Evolutionary conservation across 2,329 filamentous ascomycete species (phyloP), one percentile per base, ranked within the genome.

Genomic region (Exophiala aquamarina): DNA sequence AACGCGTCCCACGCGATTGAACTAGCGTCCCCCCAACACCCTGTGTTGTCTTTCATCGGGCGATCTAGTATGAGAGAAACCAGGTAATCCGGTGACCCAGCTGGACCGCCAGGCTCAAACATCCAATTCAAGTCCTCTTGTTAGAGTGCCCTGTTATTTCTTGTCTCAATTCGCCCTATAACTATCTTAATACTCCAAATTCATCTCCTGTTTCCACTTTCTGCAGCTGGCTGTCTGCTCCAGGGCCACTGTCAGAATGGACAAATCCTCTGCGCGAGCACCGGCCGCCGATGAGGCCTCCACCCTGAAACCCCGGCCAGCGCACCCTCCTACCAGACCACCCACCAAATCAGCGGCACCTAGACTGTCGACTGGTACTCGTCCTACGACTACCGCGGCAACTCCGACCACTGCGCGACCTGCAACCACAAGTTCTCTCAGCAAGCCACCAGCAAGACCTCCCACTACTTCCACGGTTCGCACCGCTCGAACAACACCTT

Each of bases 391-490:
- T 4, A 51, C 63, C 6, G 55, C 62, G 3, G 44, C 66, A n/a
- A 54, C 47, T 13, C 42, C 61, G 7, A 50, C 52, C 59, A 52
- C 63, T n/a, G 54, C 59, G 9, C 59, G 61, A 17, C 49, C 65
- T 3, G 59, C 64, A 20, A 62, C 58, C 26, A 65, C 64, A 42
- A 66, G 63, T 52, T 69, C 69, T 1, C 53, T 74, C 44, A 73
- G 61, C 58, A 72, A 70, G 49, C 71, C 71, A 14, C 70, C 71
- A 6, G 70, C 70, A 13, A 68, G 71, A 18, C 69, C 70, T 2
- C 54, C 65, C 2, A 55, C 50, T 13, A 44, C 50, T 15, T 50
- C 55, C 7, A 56, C 60, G 13, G 64, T 69, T 32, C 71, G 64
- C 50, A 64, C 69, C 10, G 46, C 66, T 8, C 52, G 49, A 14